Evolutionary conservation across 805 yeast genomes (phyloP).

Genomic region (Myxozyma nipponensis): DNA sequence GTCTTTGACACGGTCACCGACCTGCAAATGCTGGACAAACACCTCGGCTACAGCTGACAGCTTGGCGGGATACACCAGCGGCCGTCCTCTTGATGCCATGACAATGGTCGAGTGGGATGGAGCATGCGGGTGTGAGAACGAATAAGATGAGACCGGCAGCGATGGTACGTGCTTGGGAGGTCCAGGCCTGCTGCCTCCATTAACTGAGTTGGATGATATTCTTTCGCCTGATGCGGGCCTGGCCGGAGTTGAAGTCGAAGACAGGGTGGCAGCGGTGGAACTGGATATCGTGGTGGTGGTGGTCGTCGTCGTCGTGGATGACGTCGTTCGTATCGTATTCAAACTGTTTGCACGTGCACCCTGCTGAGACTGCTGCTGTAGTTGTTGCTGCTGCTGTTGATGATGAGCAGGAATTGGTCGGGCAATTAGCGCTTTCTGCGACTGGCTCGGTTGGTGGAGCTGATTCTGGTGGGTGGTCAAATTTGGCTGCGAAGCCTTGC

Average conservation of each 20-base stretch:
- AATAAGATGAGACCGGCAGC: conserved; percentile 25
- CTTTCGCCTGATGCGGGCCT: not conserved
- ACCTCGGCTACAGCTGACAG: conserved; percentile 78
- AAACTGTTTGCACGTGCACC: not conserved
- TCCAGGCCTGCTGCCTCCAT: not conserved
- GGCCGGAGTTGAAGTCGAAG: not conserved
- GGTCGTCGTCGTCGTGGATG: not conserved
- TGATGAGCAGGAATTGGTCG: conserved; percentile 1
- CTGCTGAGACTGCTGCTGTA: not conserved
- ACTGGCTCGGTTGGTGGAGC: not conserved
- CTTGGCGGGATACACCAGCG: conserved; percentile 84
- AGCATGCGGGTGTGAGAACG: conserved; percentile 24
- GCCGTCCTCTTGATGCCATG: conserved; percentile 50
- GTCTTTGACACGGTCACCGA: conserved; percentile 80
- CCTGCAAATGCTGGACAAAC: conserved; percentile 63
- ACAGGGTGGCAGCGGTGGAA: not conserved
- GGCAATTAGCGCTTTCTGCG: not conserved
- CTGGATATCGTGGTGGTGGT: conserved; percentile 2
- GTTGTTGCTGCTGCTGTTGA: conserved; percentile 1
- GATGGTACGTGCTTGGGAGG: conserved; percentile 20
- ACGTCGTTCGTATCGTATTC: not conserved
- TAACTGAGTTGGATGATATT: conserved; percentile 1
- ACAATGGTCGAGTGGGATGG: conserved; percentile 40
- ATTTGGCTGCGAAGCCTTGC: not conserved
- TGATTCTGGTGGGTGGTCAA: not conserved